Evolutionary conservation across 495 filamentous ascomycete species (phyloP), one percentile per base, ranked within the genome.

Genomic region (Aspergillus baeticus): DNA sequence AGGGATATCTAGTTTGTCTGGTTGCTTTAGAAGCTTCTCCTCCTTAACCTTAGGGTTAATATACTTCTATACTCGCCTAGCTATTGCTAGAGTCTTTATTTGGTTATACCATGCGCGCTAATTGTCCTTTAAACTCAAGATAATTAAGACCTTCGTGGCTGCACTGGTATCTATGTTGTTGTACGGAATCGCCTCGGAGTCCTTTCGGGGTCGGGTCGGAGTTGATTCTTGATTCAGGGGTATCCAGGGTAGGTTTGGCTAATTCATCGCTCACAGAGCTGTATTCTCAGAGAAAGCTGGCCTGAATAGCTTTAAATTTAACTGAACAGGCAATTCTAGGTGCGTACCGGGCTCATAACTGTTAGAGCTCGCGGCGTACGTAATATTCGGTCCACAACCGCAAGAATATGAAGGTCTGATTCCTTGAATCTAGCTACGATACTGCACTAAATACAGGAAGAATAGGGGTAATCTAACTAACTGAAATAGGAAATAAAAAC

Each of bases 391-490:
- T 46, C 13, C 43, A 31, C 22, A 29, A 4, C 43, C 26, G n/a
- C 13, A 46, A 6, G 18, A 46, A 46, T 46, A 46, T 46, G 43
- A 46, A 46, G 43, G 26, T 33, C 43, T 46, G 22, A 31, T 46
- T 46, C 22, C 13, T 46, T 23, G 10, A 46, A 46, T 46, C 43
- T 46, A 46, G 43, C 43, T 31, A 23, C 23, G 13, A 46, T n/a
- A n/a, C 43, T 46, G 43, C 43, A 46, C 43, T 31, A 31, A 46
- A 46, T 46, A 46, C 26, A 46, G 5, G 23, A 46, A 11, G 15
- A 46, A 46, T 46, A 46, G 43, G 43, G 43, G 22, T n/a, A 31
- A 31, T 46, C 43, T 46, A 46, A 31, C 43, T 46, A 46, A 46
- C 39, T 43, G 8, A 29, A 29, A 29, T 29, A 29, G 26, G 26